These are phyloP conservation scores for Diospyros kaki DNA, from an alignment of 148 eudicot genomes.

Conservation along the genomic window DNA sequence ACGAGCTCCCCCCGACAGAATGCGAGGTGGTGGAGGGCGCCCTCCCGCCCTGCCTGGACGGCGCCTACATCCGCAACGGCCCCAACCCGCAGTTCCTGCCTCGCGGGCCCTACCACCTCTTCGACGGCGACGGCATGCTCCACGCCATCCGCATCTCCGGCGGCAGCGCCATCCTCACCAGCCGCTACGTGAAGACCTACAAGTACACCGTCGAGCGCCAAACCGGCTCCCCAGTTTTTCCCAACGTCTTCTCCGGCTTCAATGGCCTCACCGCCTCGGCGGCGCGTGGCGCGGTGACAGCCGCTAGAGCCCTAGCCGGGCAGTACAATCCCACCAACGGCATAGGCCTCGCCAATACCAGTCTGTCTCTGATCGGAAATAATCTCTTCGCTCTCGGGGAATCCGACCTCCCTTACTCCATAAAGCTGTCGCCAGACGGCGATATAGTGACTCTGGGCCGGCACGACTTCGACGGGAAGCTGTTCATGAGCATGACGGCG, in stretches of 20 bases:
- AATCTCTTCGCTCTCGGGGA: conserved; percentile 49
- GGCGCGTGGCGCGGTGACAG: conserved; percentile 37
- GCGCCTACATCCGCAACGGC: conserved; percentile 80
- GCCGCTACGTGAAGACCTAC: conserved; percentile 67
- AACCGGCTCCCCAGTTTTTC: conserved; percentile 34
- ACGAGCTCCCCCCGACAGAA: conserved; percentile 60
- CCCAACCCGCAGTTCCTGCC: conserved; percentile 80
- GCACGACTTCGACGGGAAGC: conserved; percentile 34
- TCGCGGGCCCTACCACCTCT: conserved; percentile 71
- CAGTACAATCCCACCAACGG: conserved; percentile 42
- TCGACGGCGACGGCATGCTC: conserved; percentile 87
- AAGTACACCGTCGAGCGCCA: conserved; percentile 40
- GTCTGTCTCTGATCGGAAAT: conserved; percentile 38
- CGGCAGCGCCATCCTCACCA: conserved; percentile 58
- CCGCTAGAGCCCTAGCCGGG: conserved; percentile 28
- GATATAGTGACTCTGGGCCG: conserved; percentile 57
- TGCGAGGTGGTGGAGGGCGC: conserved; percentile 48
- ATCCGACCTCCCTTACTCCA: conserved; percentile 58
- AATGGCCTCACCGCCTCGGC: conserved; percentile 41
- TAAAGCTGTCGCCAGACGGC: conserved; percentile 33
- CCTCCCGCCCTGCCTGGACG: conserved; percentile 58
- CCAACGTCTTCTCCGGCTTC: conserved; percentile 54
- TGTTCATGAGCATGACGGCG: conserved; percentile 56
- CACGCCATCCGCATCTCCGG: conserved; percentile 46
- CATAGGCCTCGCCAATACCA: conserved; percentile 53